These are phyloP conservation scores for Debaryomyces singareniensis DNA, from an alignment of 1,139 yeast genomes.

Conservation along the genomic window DNA sequence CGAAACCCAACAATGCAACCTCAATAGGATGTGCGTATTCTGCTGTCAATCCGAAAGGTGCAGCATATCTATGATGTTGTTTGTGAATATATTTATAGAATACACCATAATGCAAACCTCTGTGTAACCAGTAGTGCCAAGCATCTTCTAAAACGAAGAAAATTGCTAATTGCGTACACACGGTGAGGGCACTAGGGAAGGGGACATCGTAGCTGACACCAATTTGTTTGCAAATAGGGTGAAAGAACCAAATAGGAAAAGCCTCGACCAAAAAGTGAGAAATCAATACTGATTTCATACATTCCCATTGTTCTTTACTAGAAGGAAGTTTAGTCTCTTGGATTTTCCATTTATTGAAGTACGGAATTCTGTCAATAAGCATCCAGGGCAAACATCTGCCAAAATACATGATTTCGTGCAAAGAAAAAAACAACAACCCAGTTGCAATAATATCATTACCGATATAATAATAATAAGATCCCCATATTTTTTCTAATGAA, in stretches of 20 bases:
- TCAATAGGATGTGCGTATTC: constrained; percentile 46
- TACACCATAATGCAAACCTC: constrained; percentile 40
- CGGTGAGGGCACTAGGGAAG: constrained; percentile 27
- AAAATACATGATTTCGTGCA: constrained; percentile 39
- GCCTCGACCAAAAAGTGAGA: constrained; percentile 42
- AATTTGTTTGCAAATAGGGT: constrained; percentile 35
- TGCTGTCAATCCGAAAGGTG: constrained; percentile 45
- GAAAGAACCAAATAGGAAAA: constrained; percentile 45
- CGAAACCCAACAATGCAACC: constrained; percentile 39
- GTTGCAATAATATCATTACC: constrained; percentile 41
- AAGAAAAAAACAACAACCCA: constrained; percentile 35
- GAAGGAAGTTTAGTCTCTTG: constrained; percentile 38
- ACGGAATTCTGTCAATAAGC: constrained; percentile 37
- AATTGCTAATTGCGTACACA: constrained; percentile 27
- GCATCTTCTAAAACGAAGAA: constrained; percentile 41
- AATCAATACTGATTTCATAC: constrained; percentile 37
- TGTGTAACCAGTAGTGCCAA: constrained; percentile 45
- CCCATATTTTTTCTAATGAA: constrained; percentile 35
- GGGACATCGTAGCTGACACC: constrained; percentile 35
- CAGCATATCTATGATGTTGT: constrained; percentile 45
- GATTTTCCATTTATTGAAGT: constrained; percentile 36
- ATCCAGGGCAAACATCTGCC: constrained; percentile 45
- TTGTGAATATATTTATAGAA: constrained; percentile 44
- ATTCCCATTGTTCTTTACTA: constrained; percentile 42
- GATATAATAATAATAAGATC: constrained; percentile 35